Evolutionary conservation across 1,284 basidiomycete genomes (phyloP).

Genomic region (Ganoderma multipileum): DNA sequence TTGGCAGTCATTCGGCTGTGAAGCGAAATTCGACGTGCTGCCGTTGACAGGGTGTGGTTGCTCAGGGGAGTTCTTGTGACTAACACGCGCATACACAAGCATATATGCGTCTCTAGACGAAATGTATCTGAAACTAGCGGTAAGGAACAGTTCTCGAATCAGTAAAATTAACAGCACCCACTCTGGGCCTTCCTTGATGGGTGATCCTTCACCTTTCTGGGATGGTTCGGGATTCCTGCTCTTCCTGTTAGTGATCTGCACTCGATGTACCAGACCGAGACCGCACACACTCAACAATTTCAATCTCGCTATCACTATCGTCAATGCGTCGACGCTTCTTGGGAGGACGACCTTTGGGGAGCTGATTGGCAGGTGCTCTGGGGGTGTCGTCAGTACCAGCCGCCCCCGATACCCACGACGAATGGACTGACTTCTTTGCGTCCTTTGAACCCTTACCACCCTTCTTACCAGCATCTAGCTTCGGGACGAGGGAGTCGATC

Average conservation of each 20-base stretch:
- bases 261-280: background rate
- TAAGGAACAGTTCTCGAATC: background rate
- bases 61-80: background rate
- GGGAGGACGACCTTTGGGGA: slow-evolving; percentile 35
- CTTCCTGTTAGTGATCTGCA: background rate
- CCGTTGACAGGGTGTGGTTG: slow-evolving; percentile 8
- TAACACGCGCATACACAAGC: slow-evolving; percentile 79
- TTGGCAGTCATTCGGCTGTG: background rate
- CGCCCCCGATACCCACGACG: background rate
- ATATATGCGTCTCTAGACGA: slow-evolving; percentile 90
- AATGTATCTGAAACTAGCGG: slow-evolving; percentile 32
- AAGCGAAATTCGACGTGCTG: background rate
- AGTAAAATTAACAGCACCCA: slow-evolving; percentile 18
- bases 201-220: slow-evolving; percentile 12
- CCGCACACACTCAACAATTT: slow-evolving; percentile 40
- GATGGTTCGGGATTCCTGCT: slow-evolving; percentile 18
- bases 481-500: slow-evolving; percentile 61
- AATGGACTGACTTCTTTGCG: slow-evolving; percentile 23
- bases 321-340: slow-evolving; percentile 58
- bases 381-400: slow-evolving; percentile 6
- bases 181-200: slow-evolving; percentile 29
- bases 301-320: slow-evolving; percentile 67
- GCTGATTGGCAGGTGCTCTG: slow-evolving; percentile 33
- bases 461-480: slow-evolving; percentile 30
- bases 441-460: slow-evolving; percentile 22